phyloP scores from a whole-genome alignment of 345 rosid genomes.

The Murraya paniculata region DNA sequence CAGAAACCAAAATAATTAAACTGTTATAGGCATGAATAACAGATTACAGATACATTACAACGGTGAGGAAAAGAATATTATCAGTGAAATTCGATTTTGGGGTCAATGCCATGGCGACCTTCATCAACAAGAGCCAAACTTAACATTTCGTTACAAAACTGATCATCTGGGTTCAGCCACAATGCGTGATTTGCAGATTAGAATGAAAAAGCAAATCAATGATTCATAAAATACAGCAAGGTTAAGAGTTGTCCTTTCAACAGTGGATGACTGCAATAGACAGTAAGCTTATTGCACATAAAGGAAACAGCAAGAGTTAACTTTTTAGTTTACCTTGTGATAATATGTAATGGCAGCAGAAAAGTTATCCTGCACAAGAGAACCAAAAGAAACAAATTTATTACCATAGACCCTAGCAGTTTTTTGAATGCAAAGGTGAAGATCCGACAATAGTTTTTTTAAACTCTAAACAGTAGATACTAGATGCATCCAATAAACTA shows the following conservation, averaged over 20 bases:
- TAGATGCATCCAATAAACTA: neutral
- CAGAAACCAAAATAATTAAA: too few relatives aligned
- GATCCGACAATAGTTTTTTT: neutral
- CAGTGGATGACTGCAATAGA: neutral
- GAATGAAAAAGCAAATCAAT: conserved; percentile 2
- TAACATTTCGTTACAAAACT: conserved; percentile 87
- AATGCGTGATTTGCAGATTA: conserved; percentile 50
- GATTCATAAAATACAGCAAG: neutral
- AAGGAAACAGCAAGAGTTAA: neutral
- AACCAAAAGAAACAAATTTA: neutral
- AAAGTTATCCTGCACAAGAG: conserved; percentile 63
- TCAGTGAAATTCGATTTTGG: conserved; percentile 47
- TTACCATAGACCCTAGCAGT: neutral
- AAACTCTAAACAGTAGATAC: neutral
- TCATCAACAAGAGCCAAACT: conserved; percentile 72
- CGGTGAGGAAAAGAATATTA: neutral
- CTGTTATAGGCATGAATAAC: neutral
- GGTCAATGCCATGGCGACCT: conserved; percentile 55
- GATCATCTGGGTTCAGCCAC: conserved; percentile 80
- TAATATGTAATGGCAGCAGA: conserved; percentile 76
- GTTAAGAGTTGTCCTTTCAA: neutral
- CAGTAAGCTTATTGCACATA: neutral
- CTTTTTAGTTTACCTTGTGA: conserved; percentile 57
- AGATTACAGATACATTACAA: neutral
- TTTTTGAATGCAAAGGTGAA: neutral